Evolutionary conservation across 2,329 filamentous ascomycete species (phyloP), one percentile per base, ranked within the genome.

Genomic region (Cercospora zeina): DNA sequence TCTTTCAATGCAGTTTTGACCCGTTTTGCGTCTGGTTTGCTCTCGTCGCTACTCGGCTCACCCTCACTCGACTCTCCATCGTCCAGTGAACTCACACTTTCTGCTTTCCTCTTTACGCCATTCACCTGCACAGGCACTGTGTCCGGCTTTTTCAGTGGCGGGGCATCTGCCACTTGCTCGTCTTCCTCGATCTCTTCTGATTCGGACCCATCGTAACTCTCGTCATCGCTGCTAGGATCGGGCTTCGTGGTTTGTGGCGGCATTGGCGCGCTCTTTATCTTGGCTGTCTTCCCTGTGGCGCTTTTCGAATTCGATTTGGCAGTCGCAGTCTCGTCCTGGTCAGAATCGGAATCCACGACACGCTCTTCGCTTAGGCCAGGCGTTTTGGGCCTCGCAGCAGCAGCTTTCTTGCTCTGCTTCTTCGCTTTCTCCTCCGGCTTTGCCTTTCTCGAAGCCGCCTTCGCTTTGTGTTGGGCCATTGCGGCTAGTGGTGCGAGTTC

Each of bases 281-380:
- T 63, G 13, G 42, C 59, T 27, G 54, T 11, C 53, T 63, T 63
- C 51, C 45, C 63, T 34, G 53, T 39, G 8, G 45, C 58, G 34
- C 37, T 54, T 50, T 61, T 62, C 47, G 47, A 39, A 45, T 61
- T 14, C 33, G 8, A 3, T 11, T 62, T 45, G 61, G 62, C 21
- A 53, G 34, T 13, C 3, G 59, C 3, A 39, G 50, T 16, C n/a
- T 42, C 33, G 19, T 76, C 75, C 19, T 75, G 74, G 31, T 78
- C 77, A 57, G 75, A 77, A 19, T 73, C 65, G 33, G 65, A 69
- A 53, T 67, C 69, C 14, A 63, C 60, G 10, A 70, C 65, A 24
- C 59, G 61, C 37, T 68, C 68, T 36, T 69, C 63, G 56, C 66
- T 67, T 36, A 67, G 51, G 2, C 59, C 64, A 14, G 59, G 53